These are phyloP conservation scores for Dioscorea dumetorum DNA, from an alignment of 106 monocot species.

Conservation along the genomic window DNA sequence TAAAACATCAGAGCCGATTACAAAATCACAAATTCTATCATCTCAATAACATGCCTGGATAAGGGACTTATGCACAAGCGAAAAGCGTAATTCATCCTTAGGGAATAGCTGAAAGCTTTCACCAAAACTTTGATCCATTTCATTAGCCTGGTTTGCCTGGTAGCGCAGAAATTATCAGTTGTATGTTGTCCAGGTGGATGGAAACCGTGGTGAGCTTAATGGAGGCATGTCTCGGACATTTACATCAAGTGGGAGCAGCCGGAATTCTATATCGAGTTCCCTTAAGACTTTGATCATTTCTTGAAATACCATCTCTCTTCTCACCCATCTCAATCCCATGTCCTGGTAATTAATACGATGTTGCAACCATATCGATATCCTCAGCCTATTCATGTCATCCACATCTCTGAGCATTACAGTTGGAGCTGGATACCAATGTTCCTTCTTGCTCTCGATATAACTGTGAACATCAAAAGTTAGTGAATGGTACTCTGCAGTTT, in stretches of 20 bases:
- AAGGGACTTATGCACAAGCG: no score
- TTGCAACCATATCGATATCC: constrained; percentile 8
- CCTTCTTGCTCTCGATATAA: constrained; percentile 14
- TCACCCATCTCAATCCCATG: constrained; percentile 15
- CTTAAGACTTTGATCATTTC: constrained; percentile 18
- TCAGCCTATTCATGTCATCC: constrained; percentile 17
- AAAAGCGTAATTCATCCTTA: no score
- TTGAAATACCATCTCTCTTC: constrained; percentile 13
- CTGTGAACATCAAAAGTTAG: neutral
- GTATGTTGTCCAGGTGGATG: constrained; percentile 18
- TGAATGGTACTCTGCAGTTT: no score
- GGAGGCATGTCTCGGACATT: constrained; percentile 20
- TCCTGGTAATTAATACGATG: constrained; percentile 17
- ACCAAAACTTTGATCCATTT: no score
- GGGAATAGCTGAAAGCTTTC: no score
- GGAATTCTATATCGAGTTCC: constrained; percentile 18
- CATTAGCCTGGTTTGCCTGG: no score
- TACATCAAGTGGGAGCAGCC: constrained; percentile 17
- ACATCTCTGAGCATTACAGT: constrained; percentile 11
- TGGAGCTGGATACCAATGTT: constrained; percentile 15
- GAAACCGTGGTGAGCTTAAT: neutral
- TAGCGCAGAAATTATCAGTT: neutral
- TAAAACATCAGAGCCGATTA: no score
- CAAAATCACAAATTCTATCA: no score
- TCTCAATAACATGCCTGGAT: no score